A percentile compares a stretch with the other conserved stretches of the same genome.
Conservation (phyloP, 805 yeast genomes). For the Starmerella kuoi region DNA sequence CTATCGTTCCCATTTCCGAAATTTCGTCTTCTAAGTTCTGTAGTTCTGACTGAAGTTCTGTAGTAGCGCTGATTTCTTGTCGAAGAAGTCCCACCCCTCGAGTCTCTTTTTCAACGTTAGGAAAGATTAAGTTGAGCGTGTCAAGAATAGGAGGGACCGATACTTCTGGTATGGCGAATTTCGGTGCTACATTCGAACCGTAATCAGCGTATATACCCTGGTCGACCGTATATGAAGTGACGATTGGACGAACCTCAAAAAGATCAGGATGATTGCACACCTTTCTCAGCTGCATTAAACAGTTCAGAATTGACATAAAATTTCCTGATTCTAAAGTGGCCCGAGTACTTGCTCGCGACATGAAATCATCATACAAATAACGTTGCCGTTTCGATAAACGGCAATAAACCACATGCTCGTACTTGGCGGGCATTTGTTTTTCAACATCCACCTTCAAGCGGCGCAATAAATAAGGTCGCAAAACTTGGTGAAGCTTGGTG, state of each 20-base stretch:
- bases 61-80: conserved; percentile 3
- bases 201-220: conserved; percentile 47
- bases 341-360: conserved; percentile 91
- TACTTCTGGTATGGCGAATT: conserved; percentile 11
- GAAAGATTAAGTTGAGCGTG: conserved; percentile 50
- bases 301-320: conserved; percentile 85
- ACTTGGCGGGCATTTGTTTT: conserved; percentile 96
- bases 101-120: conserved; percentile 33
- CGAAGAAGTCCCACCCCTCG: conserved; percentile 11
- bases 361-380: conserved; percentile 84
- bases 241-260: conserved; percentile 89
- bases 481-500: conserved; percentile 76
- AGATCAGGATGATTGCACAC: conserved; percentile 94
- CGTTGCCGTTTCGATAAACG: conserved; percentile 86
- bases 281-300: conserved; percentile 93
- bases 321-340: conserved; percentile 92
- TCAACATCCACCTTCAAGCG: conserved; percentile 94
- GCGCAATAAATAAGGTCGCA: conserved; percentile 83
- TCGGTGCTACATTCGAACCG: conserved; percentile 14
- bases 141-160: conserved; percentile 24
- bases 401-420: conserved; percentile 90
- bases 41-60: conserved; percentile 4
- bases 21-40: conserved; percentile 10
- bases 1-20: conserved; percentile 16
- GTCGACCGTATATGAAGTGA: conserved; percentile 74